phyloP scores from a whole-genome alignment of 208 protist genomes.

The Wallacemonas collosoma region DNA sequence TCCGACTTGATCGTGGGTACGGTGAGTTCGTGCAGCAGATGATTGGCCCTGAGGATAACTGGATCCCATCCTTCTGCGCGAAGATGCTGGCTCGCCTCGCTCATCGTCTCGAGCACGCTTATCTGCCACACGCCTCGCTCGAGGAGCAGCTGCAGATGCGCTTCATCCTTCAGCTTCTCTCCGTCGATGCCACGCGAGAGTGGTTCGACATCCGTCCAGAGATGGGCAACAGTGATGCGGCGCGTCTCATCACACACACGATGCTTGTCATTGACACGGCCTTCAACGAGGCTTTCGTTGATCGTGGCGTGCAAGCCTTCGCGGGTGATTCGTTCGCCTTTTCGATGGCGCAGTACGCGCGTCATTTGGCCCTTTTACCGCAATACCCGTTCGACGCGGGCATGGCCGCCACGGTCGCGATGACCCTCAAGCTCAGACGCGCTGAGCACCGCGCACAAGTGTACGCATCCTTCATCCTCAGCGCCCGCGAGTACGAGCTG shows the following conservation, averaged over 20 bases:
- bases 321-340: constrained; percentile 40
- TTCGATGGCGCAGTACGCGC: constrained; percentile 48
- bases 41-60: constrained; percentile 56
- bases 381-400: constrained; percentile 49
- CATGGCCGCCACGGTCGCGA: constrained; percentile 48
- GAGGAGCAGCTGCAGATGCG: constrained; percentile 82
- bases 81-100: constrained; percentile 47
- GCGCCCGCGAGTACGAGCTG: constrained; percentile 53
- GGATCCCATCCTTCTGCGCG: constrained; percentile 42
- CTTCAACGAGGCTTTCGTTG: constrained; percentile 58
- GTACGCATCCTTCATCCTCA: constrained; percentile 68
- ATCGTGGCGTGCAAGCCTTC: constrained; percentile 55
- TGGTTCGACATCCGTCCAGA: constrained; percentile 54
- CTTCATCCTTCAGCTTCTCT: constrained; percentile 71
- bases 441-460: constrained; percentile 54
- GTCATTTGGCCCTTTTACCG: constrained; percentile 54
- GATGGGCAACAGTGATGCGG: constrained; percentile 36
- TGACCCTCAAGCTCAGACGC: constrained; percentile 55
- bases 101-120: constrained; percentile 38
- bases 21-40: constrained; percentile 34
- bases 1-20: constrained; percentile 33
- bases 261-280: constrained; percentile 63
- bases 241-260: constrained; percentile 62
- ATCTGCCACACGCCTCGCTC: constrained; percentile 36
- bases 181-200: constrained; percentile 23